Evolutionary conservation across 495 filamentous ascomycete genomes (phyloP).

Genomic region (Talaromyces nanjingensis): DNA sequence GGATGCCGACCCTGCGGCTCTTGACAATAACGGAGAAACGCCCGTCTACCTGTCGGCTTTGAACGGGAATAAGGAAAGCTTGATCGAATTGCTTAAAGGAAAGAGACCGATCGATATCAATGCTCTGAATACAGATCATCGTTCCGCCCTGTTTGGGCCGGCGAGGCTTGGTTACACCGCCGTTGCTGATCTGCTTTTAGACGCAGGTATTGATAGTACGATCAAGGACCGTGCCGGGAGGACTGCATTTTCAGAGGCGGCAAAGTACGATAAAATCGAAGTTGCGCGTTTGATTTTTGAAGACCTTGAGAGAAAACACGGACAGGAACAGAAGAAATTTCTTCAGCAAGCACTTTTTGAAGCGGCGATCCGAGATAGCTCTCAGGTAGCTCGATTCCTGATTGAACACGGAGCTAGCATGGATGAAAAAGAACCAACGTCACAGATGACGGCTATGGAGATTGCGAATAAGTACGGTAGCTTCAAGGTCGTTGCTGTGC

Average conservation of each 20-base stretch:
- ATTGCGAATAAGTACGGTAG: neutral
- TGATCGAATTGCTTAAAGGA: neutral
- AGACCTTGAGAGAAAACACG: neutral
- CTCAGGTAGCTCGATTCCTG: neutral
- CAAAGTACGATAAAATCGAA: neutral
- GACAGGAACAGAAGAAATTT: neutral
- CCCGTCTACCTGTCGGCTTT: neutral
- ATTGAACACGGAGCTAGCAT: neutral
- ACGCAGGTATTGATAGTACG: neutral
- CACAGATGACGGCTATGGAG: neutral
- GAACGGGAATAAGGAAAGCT: neutral
- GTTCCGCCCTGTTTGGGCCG: neutral
- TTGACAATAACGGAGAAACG: neutral
- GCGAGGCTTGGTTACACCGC: neutral
- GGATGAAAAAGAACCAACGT: constrained; percentile 1
- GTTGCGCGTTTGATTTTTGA: neutral
- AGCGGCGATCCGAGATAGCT: neutral
- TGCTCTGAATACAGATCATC: neutral
- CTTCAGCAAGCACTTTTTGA: neutral
- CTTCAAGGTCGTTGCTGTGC: neutral
- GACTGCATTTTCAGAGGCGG: neutral
- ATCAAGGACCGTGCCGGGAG: neutral
- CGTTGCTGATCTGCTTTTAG: neutral
- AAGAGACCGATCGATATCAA: neutral
- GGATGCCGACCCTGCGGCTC: neutral